These are phyloP conservation scores for Emergomyces pasteurianus DNA, from an alignment of 2,329 filamentous ascomycete genomes.

Conservation along the genomic window DNA sequence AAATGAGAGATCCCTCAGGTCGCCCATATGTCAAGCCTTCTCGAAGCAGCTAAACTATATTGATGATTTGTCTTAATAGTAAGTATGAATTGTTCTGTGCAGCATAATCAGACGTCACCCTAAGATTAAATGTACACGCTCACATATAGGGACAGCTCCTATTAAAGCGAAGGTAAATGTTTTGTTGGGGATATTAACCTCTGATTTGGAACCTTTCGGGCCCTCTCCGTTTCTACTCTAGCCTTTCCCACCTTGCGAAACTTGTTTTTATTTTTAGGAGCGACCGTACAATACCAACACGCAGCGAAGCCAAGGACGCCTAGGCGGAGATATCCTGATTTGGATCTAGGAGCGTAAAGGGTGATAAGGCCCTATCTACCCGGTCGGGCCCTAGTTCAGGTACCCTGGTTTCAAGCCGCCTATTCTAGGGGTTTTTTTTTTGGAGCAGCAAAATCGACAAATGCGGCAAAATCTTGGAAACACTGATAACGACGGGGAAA, in stretches of 20 bases:
- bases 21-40: not conserved
- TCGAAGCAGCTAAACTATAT: not conserved
- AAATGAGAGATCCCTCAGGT: not conserved
- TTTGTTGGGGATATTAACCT: not conserved
- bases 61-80: no score
- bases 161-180: not conserved
- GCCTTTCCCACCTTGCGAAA: not conserved
- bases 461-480: not conserved
- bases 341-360: not conserved
- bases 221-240: not conserved
- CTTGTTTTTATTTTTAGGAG: not conserved
- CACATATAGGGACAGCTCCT: not conserved
- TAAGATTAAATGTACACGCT: not conserved
- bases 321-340: not conserved
- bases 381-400: not conserved
- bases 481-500: not conserved
- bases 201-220: not conserved
- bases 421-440: not conserved
- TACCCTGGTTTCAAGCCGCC: not conserved
- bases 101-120: not conserved
- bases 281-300: not conserved
- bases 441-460: not conserved
- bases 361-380: not conserved
- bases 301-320: not conserved
- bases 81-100: no score